phyloP scores from a whole-genome alignment of 176 grass and related monocot species.

The Oryza longistaminata region DNA sequence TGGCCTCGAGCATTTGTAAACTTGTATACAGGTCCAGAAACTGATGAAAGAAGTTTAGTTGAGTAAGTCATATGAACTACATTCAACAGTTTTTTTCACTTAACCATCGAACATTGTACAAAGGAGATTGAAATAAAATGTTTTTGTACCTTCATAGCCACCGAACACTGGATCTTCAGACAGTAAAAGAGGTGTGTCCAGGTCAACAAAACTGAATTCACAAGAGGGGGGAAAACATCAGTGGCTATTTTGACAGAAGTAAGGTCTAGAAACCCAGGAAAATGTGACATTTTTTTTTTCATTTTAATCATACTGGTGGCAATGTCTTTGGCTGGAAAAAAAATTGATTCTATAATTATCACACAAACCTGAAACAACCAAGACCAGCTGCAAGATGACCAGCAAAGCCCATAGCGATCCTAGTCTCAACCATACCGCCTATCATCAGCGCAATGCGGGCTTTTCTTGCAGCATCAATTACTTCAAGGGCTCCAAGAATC shows the following conservation, averaged over 20 bases:
- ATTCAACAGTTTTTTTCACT: background rate
- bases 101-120: background rate
- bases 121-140: background rate
- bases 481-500: conserved; percentile 70
- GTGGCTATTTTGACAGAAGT: background rate
- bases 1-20: conserved; percentile 82
- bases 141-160: conserved; percentile 79
- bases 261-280: background rate
- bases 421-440: conserved; percentile 97
- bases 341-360: background rate
- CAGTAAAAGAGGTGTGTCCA: conserved; percentile 86
- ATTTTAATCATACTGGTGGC: background rate
- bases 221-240: conserved; percentile 15
- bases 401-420: conserved; percentile 86
- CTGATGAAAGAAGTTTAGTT: conserved; percentile 40
- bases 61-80: conserved; percentile 13
- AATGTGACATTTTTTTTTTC: background rate
- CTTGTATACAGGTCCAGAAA: conserved; percentile 77
- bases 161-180: conserved; percentile 86
- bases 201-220: conserved; percentile 83
- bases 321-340: background rate
- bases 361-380: conserved; percentile 79
- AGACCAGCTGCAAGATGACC: conserved; percentile 94
- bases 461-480: conserved; percentile 78
- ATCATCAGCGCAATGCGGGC: conserved; percentile 75